These are phyloP conservation scores for Astragalus membranaceus DNA, from an alignment of 306 rosid genomes.

Conservation along the genomic window DNA sequence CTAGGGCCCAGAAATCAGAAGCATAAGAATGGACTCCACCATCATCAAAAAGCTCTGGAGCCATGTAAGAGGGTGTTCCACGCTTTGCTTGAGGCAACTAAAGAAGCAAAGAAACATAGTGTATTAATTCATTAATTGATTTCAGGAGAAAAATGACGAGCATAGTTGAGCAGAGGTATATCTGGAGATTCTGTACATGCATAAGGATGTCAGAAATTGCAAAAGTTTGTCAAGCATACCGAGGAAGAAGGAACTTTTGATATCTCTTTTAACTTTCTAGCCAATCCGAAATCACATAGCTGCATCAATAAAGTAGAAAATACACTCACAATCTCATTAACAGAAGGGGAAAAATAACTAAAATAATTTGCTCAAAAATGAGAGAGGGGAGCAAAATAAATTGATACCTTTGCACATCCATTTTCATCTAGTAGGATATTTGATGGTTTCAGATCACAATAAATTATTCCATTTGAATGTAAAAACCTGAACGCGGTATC, in stretches of 20 bases:
- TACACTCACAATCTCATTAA: background rate
- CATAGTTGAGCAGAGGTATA: conserved; percentile 4
- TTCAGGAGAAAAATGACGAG: conserved; percentile 2
- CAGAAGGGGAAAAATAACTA: background rate
- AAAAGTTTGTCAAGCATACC: conserved; percentile 40
- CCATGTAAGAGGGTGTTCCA: conserved; percentile 98
- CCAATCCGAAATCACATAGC: conserved; percentile 97
- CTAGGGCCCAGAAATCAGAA: conserved; percentile 97
- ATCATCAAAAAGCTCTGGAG: conserved; percentile 97
- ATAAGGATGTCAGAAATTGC: background rate
- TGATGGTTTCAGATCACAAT: conserved; percentile 95
- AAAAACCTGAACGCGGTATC: conserved; percentile 50
- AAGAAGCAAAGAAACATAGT: conserved; percentile 22
- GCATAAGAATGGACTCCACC: conserved; percentile 92
- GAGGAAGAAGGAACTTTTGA: conserved; percentile 64
- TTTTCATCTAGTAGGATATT: conserved; percentile 87
- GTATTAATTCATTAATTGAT: conserved; percentile 17
- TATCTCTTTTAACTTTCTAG: conserved; percentile 79
- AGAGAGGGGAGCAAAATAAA: background rate
- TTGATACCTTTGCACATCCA: conserved; percentile 71
- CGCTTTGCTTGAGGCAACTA: conserved; percentile 91
- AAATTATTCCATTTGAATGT: conserved; percentile 86
- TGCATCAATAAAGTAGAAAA: conserved; percentile 35
- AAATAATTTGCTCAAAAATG: background rate
- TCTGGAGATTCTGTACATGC: background rate